These are phyloP conservation scores for Blastomyces silverae DNA, from an alignment of 2,329 filamentous ascomycete genomes.

Conservation along the genomic window DNA sequence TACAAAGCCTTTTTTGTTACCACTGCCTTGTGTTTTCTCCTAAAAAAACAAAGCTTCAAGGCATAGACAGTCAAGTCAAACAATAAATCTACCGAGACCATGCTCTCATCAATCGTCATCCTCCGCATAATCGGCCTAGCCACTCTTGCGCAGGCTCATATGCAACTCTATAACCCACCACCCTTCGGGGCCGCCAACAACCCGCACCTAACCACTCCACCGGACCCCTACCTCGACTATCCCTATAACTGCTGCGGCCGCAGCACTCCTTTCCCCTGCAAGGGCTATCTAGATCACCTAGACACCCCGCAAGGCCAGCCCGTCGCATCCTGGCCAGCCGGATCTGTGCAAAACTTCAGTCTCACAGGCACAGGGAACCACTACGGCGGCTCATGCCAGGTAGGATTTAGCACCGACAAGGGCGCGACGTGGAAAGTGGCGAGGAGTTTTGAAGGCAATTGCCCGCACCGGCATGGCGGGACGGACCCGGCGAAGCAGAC, in stretches of 20 bases:
- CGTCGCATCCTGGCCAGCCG: constrained; percentile 41
- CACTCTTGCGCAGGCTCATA: constrained; percentile 30
- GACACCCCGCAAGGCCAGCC: constrained; percentile 39
- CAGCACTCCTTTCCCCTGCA: constrained; percentile 35
- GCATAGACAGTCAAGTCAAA: background rate
- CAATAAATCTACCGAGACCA: background rate
- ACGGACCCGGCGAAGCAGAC: constrained; percentile 36
- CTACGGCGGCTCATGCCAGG: constrained; percentile 44
- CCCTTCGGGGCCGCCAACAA: constrained; percentile 43
- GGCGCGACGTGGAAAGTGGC: constrained; percentile 43
- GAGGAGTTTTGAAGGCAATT: constrained; percentile 44
- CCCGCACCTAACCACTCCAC: constrained; percentile 34
- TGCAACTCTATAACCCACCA: constrained; percentile 41
- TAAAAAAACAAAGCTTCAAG: background rate
- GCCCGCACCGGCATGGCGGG: constrained; percentile 39
- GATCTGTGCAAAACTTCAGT: constrained; percentile 38
- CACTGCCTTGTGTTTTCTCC: background rate
- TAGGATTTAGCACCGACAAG: constrained; percentile 41
- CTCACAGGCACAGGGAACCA: constrained; percentile 36
- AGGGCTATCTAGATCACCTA: constrained; percentile 42
- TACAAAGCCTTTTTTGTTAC: background rate
- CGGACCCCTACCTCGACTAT: constrained; percentile 38
- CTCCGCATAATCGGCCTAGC: background rate
- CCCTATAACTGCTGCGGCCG: constrained; percentile 44
- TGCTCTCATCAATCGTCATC: background rate